Conservation (phyloP, 2,329 filamentous ascomycete genomes). For the Colletotrichum navitas region DNA sequence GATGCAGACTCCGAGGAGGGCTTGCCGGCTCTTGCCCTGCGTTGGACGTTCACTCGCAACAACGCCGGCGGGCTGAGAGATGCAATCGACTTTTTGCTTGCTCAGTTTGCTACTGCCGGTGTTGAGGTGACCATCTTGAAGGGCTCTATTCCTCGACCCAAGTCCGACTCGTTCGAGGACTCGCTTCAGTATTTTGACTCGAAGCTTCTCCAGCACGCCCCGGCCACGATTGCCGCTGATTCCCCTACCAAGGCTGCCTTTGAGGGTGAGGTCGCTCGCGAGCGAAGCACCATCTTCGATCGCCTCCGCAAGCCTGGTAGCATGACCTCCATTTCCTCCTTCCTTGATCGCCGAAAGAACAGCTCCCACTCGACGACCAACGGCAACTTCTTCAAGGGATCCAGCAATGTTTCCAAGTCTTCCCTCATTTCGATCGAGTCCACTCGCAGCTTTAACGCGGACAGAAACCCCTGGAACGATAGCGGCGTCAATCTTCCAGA, state of each 20-base stretch:
- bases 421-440: slow-evolving; percentile 97
- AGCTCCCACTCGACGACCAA: slow-evolving; percentile 86
- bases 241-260: slow-evolving; percentile 90
- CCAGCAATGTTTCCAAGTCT: slow-evolving; percentile 90
- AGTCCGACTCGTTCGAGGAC: slow-evolving; percentile 98
- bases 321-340: slow-evolving; percentile 95
- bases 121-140: slow-evolving; percentile 90
- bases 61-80: slow-evolving; percentile 96
- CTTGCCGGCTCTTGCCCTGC: slow-evolving; percentile 70
- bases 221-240: slow-evolving; percentile 82
- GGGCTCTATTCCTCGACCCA: slow-evolving; percentile 95
- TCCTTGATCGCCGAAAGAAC: slow-evolving; percentile 95
- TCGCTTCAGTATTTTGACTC: slow-evolving; percentile 97
- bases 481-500: slow-evolving; percentile 94
- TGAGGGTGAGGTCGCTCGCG: slow-evolving; percentile 81
- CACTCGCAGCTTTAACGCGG: slow-evolving; percentile 87
- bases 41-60: slow-evolving; percentile 93
- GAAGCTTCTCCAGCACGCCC: slow-evolving; percentile 93
- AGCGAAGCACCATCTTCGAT: slow-evolving; percentile 88
- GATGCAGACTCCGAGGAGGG: slow-evolving; percentile 70
- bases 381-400: slow-evolving; percentile 91
- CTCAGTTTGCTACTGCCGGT: slow-evolving; percentile 86
- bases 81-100: slow-evolving; percentile 93
- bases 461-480: slow-evolving; percentile 98
- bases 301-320: slow-evolving; percentile 94